Conservation (phyloP, 2,329 filamentous ascomycete species). For the Neobulgaria alba region DNA sequence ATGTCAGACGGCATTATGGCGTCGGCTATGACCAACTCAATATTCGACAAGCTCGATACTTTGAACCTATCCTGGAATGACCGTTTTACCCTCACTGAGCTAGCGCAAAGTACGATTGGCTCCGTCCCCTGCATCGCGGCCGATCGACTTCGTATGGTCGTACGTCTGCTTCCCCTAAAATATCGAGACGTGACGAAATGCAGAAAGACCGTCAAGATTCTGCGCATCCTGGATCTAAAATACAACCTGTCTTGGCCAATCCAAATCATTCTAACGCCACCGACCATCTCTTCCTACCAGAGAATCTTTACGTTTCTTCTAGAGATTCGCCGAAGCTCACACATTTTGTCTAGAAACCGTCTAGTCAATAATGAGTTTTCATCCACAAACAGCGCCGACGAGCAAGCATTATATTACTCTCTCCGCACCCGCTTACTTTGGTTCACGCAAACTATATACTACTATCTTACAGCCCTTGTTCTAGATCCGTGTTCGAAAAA, state of each 20-base stretch:
- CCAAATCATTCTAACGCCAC: conserved; percentile 63
- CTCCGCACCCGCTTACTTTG: conserved; percentile 65
- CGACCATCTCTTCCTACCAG: conserved; percentile 59
- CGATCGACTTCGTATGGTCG: conserved; percentile 53
- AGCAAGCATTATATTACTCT: conserved; percentile 44
- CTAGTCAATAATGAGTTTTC: conserved; percentile 34
- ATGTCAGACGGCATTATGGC: conserved; percentile 64
- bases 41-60: conserved; percentile 70
- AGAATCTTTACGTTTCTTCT: conserved; percentile 66
- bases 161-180: conserved; percentile 33
- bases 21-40: conserved; percentile 52
- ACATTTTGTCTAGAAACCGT: conserved; percentile 51
- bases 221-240: conserved; percentile 55
- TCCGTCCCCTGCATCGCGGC: conserved; percentile 43
- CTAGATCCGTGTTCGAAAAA: conserved; percentile 49
- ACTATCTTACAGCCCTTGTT: conserved; percentile 68
- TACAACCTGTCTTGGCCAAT: conserved; percentile 62
- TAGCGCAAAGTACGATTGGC: conserved; percentile 64
- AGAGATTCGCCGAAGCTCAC: conserved; percentile 64
- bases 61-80: conserved; percentile 62
- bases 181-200: conserved; percentile 37
- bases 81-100: conserved; percentile 69
- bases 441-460: conserved; percentile 67
- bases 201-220: conserved; percentile 49
- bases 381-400: conserved; percentile 33